Evolutionary conservation across 2,329 filamentous ascomycete genomes (phyloP), one percentile per base, ranked within the genome.

Genomic region (Trichoderma atroviride): DNA sequence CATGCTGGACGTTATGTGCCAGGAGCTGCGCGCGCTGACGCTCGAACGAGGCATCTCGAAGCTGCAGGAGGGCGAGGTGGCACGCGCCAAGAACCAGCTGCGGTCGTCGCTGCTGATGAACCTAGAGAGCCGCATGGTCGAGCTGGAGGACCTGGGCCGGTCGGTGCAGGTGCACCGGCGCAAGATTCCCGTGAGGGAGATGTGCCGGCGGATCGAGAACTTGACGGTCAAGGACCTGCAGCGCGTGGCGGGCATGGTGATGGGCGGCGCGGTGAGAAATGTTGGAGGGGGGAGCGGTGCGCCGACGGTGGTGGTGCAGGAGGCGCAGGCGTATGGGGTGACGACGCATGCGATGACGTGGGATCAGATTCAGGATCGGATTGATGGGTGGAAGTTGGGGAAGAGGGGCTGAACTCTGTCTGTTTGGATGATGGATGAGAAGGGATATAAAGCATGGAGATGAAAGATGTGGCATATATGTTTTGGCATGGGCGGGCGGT

Each of bases 131-230:
- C 88, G 96, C 70, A 97, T 99, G 94, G 94, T 99, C 11, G 96
- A 98, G 83, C 87, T 99, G 7, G 96, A 99, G 81, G 96, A 99
- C 78, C 86, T 99, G 0, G 96, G 96, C 27, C 85, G 96, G 72
- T 95, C 97, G 79, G 93, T 99, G 13, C 96, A 98, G 83, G 93
- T 97, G n/a, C 94, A 98, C 78, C 96, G 95, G 27, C 88, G 89
- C 73, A 97, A 97, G 83, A 88, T 98, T 7, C 92, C 95, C 1
- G 94, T 97, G 9, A 88, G 89, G 73, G 94, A 98, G 78, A 98
- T 99, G 95, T 97, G 95, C 77, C 84, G 83, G 62, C 89, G 90
- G 77, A 99, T 99, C 73, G 92, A 97, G 77, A 85, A 84, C 6
- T 83, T 99, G 69, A 96, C 92, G 0, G 88, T 97, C 0, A 76